Evolutionary conservation across 495 filamentous ascomycete species (phyloP).

Genomic region (Hyaloscypha bicolor): DNA sequence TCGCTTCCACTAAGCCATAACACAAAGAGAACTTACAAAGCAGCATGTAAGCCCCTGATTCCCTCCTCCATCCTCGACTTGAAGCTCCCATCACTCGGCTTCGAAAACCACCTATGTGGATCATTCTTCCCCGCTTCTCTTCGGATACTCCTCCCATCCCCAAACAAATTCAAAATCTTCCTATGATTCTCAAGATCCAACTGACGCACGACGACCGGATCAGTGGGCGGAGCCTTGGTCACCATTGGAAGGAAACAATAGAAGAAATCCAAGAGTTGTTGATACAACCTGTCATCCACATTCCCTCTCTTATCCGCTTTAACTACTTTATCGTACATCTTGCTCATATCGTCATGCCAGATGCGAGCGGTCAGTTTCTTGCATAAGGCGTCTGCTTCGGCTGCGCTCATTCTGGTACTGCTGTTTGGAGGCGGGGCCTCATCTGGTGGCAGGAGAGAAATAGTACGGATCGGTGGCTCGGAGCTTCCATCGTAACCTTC

Average conservation of each 20-base stretch:
- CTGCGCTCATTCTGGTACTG: neutral
- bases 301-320: conserved; percentile 6
- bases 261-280: conserved; percentile 17
- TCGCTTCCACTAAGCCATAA: neutral
- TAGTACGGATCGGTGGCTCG: neutral
- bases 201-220: neutral
- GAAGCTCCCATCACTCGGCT: conserved; percentile 3
- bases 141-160: neutral
- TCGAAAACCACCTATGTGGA: conserved; percentile 7
- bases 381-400: neutral
- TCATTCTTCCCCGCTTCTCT: neutral
- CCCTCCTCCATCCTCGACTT: neutral
- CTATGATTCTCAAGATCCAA: neutral
- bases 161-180: neutral
- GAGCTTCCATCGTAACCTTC: too few species aligned
- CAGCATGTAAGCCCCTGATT: neutral
- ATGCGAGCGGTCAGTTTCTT: neutral
- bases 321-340: conserved; percentile 12
- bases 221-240: neutral
- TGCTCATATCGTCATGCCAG: neutral
- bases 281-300: conserved; percentile 9
- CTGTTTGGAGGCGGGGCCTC: neutral
- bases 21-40: neutral
- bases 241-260: conserved; percentile 17
- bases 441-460: neutral